Base-by-base conservation (phyloP, 371 early-diverging fungal genomes). In the Mucor velutinosus region DNA sequence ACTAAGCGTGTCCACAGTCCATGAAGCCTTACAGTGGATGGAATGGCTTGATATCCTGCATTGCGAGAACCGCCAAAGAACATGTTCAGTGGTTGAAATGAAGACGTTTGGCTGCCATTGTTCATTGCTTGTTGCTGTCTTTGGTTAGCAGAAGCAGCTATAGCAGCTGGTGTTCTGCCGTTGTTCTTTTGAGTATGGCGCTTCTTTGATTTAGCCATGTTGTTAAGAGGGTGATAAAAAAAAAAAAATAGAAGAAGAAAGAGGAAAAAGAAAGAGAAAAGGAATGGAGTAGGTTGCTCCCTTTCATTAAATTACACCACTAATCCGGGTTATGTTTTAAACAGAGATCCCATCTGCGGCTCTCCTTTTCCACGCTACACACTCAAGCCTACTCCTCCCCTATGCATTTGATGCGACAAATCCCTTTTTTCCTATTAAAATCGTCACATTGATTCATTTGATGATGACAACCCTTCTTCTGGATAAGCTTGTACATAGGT, bases 71-170 rank as follows among this genome's bases (percentile, higher is more conserved):
- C 43, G 19, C 58, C 56, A 62, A 73, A 73, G 27, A 73, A 69
- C 66, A 65, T 69, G n/a, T 73, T 73, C 37, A 73, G 59, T 29
- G 73, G 71, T 45, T 71, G 71, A 29, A 71, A 71, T 30, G 58
- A 33, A 47, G 35, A 47, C 8, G 30, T 60, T 15, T 32, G 45
- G 27, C 30, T 49, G 23, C 47, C 37, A 3, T 35, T 64, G 5
- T 56, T 30, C 2, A 7, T 47, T 33, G 32, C 19, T 8, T 43
- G 19, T 21, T 71, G 67, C 25, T 64, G 43, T 58, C 37, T 21
- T 63, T 51, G 37, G 6, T 68, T 55, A 7, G 15, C 5, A 11
- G 15, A 0, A 17, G 12, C 27, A 21, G 25, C n/a, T 25, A 21
- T 49, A 8, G 30, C 37, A 29, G 25, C 41, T 55, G 64, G 19